Percentiles rank a stretch among this genome's conserved stretches.
These are phyloP conservation scores for Teratosphaeria viscida DNA, from an alignment of 2,329 filamentous ascomycete genomes.

Conservation along the genomic window DNA sequence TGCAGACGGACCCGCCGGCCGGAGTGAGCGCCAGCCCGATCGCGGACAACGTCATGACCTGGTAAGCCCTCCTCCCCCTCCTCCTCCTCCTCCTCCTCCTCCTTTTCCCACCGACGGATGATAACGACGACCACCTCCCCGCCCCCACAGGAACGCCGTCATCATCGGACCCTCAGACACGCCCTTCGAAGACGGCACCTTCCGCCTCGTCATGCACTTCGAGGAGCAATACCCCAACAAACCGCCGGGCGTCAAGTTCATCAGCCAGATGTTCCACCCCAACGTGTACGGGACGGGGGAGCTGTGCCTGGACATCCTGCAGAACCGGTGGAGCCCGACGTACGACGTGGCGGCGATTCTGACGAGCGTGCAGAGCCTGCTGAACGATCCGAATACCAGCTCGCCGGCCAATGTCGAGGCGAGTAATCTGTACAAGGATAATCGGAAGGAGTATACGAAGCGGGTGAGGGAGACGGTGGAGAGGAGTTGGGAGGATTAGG, in stretches of 20 bases:
- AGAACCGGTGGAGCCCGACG: constrained; percentile 97
- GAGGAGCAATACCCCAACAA: constrained; percentile 99
- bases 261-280: constrained; percentile 98
- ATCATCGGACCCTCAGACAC: constrained; percentile 97
- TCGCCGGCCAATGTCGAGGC: constrained; percentile 97
- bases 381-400: constrained; percentile 98
- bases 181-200: constrained; percentile 96
- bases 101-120: constrained; percentile 4
- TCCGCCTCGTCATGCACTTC: constrained; percentile 96
- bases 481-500: constrained; percentile 94
- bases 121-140: neutral
- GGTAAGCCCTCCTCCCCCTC: constrained; percentile 43
- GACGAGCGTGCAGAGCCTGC: constrained; percentile 92
- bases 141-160: constrained; percentile 71
- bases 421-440: constrained; percentile 96
- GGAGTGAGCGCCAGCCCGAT: constrained; percentile 94
- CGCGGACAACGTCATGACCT: constrained; percentile 95
- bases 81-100: neutral
- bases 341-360: constrained; percentile 96
- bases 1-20: constrained; percentile 97
- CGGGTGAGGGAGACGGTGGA: constrained; percentile 92
- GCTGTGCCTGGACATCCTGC: constrained; percentile 89
- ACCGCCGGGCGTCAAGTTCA: constrained; percentile 94
- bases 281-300: constrained; percentile 98
- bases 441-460: constrained; percentile 92